These are phyloP conservation scores for Paxillus rubicundulus DNA, from an alignment of 768 basidiomycete species.

Conservation along the genomic window DNA sequence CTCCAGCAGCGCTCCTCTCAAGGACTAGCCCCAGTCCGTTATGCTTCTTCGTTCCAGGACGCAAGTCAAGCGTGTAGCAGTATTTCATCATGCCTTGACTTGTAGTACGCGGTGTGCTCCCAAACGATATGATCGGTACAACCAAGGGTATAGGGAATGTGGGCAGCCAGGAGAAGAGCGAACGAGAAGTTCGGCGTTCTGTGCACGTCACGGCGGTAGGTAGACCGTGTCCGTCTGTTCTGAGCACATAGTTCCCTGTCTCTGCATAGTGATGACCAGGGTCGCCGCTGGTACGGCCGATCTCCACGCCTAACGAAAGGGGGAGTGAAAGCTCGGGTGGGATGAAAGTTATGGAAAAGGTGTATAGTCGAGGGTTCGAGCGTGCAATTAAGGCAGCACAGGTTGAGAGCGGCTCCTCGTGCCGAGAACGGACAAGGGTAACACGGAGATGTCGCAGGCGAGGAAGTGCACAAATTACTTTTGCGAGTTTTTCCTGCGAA, in stretches of 20 bases:
- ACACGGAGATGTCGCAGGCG: conserved; percentile 62
- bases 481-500: conserved; percentile 46
- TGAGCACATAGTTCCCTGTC: conserved; percentile 55
- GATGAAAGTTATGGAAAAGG: conserved; percentile 66
- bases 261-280: conserved; percentile 30
- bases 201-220: conserved; percentile 51
- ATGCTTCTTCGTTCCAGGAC: conserved; percentile 37
- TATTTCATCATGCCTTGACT: conserved; percentile 25
- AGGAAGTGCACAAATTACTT: conserved; percentile 56
- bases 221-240: conserved; percentile 62
- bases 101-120: conserved; percentile 27
- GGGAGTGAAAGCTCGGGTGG: conserved; percentile 53
- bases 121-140: conserved; percentile 9
- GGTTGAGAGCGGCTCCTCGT: conserved; percentile 56
- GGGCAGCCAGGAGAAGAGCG: conserved; percentile 29
- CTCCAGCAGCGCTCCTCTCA: conserved; percentile 62
- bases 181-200: conserved; percentile 40
- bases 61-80: conserved; percentile 24
- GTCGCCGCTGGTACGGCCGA: conserved; percentile 33
- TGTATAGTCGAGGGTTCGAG: conserved; percentile 61
- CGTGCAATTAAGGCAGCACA: conserved; percentile 64
- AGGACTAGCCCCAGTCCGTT: conserved; percentile 45
- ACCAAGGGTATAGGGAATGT: conserved; percentile 28
- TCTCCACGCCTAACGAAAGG: conserved; percentile 43
- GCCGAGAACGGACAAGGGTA: conserved; percentile 64